Conservation (phyloP, 2,329 filamentous ascomycete species). For the Neofusicoccum ribis region DNA sequence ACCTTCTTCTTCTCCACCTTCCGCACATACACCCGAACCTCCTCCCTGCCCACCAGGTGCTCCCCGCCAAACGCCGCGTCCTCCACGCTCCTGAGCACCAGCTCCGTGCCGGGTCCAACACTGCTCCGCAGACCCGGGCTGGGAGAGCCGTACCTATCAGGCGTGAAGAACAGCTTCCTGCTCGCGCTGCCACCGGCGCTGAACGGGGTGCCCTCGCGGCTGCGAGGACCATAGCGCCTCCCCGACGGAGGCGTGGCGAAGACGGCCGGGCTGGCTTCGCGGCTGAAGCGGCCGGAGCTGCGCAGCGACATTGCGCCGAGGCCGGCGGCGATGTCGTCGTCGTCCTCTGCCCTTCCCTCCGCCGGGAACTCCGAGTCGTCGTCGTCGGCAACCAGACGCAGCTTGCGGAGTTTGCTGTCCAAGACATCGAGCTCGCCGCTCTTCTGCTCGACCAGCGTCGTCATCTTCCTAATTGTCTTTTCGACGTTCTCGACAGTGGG, state of each 20-base stretch:
- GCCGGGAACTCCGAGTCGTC: conserved; percentile 28
- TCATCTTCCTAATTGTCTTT: conserved; percentile 91
- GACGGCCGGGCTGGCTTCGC: conserved; percentile 29
- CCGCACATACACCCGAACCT: conserved; percentile 40
- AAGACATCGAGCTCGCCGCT: conserved; percentile 88
- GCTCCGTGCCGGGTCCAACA: conserved; percentile 22
- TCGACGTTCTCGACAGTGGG: conserved; percentile 92
- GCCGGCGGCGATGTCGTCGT: conserved; percentile 17
- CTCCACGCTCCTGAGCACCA: conserved; percentile 17
- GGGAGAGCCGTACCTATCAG: conserved; percentile 27
- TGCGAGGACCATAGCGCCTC: conserved; percentile 30
- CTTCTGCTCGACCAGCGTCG: conserved; percentile 84
- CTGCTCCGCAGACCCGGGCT: conserved; percentile 7
- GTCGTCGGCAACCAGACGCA: conserved; percentile 36
- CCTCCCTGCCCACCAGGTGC: conserved; percentile 41
- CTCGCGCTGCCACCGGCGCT: conserved; percentile 33
- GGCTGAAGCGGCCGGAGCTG: conserved; percentile 23
- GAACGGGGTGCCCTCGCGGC: conserved; percentile 31
- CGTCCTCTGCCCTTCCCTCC: neutral
- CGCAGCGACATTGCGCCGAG: conserved; percentile 19
- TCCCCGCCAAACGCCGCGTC: conserved; percentile 36
- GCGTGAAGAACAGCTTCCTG: conserved; percentile 38
- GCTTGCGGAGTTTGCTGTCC: conserved; percentile 79
- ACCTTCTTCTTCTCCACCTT: conserved; percentile 37
- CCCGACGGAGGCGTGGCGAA: conserved; percentile 41